Base-by-base conservation (phyloP, 106 monocot species). In the Dendrobium catenatum region DNA sequence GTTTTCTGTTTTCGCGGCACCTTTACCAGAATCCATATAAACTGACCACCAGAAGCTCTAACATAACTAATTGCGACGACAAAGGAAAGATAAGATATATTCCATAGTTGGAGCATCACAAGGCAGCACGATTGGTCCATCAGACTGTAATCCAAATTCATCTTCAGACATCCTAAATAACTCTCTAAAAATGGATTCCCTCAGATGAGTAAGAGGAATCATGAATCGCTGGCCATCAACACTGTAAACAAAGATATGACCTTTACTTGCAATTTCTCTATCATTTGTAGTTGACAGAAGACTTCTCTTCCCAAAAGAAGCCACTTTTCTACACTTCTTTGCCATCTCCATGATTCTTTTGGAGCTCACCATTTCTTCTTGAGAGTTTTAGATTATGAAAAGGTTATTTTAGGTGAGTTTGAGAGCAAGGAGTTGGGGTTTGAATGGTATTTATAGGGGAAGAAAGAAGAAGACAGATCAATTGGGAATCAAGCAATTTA, bases 291-390 rank as follows among this genome's bases (percentile, higher is more conserved):
- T n/a, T 10, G 68, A 68, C 1, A 68, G 68, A 11, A 68, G 6
- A 18, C 26, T 68, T 27, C 27, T 72, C n/a, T 59, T 84, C 58
- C 82, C 66, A 17, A 78, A 66, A 37, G 55, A 78, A 47, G 85
- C 85, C 78, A 73, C 24, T 74, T 48, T 84, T 20, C 76, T 42
- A 85, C 89, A 89, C 59, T 73, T 87, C 80, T 59, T 87, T 67
- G 87, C 78, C 81, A 90, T 85, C 70, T 88, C 68, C 29, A 73
- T 68, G 27, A 90, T 72, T 64, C 46, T 83, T 75, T 87, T 90
- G 5, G 78, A 19, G 55, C 67, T 80, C 1, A 79, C 20, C 85
- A 81, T 87, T 58, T 9, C 9, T 46, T 3, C 9, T 46, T 46
- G 6, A 7, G 46, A 46, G 9, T 46, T 46, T 46, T 46, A 46